A percentile compares a stretch with the other conserved stretches of the same genome.
phyloP scores from a whole-genome alignment of 352 stramenopile species.

The Pythium folliculosum region DNA sequence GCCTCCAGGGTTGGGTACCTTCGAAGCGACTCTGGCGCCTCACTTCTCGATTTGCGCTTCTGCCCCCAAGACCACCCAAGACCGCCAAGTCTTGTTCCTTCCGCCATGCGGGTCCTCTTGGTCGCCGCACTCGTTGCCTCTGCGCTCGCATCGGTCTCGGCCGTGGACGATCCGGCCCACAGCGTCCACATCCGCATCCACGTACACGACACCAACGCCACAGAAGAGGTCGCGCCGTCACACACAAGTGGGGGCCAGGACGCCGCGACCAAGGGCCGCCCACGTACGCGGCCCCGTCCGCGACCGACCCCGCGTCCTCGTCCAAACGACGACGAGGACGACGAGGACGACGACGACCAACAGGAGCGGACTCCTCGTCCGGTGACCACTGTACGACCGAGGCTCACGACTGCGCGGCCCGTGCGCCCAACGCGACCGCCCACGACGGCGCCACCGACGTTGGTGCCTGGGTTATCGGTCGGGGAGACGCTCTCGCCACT shows the following conservation, averaged over 20 bases:
- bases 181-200: neutral
- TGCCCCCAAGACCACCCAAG: no score
- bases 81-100: slow-evolving; percentile 11
- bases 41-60: neutral
- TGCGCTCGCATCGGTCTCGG: neutral
- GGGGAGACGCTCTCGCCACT: no score
- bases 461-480: no score
- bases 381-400: no score
- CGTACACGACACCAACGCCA: neutral
- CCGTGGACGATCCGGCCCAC: neutral
- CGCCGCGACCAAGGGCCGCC: neutral
- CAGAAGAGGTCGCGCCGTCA: neutral
- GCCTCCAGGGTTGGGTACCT: no score
- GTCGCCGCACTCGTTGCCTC: neutral
- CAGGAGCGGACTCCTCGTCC: no score
- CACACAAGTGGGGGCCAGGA: neutral
- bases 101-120: neutral
- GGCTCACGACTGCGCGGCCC: no score
- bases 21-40: neutral
- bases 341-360: neutral
- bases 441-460: no score
- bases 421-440: no score
- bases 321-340: neutral
- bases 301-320: neutral
- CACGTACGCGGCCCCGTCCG: no score